Conservation (phyloP, 2,329 filamentous ascomycete genomes). For the Corinectria fuckeliana region DNA sequence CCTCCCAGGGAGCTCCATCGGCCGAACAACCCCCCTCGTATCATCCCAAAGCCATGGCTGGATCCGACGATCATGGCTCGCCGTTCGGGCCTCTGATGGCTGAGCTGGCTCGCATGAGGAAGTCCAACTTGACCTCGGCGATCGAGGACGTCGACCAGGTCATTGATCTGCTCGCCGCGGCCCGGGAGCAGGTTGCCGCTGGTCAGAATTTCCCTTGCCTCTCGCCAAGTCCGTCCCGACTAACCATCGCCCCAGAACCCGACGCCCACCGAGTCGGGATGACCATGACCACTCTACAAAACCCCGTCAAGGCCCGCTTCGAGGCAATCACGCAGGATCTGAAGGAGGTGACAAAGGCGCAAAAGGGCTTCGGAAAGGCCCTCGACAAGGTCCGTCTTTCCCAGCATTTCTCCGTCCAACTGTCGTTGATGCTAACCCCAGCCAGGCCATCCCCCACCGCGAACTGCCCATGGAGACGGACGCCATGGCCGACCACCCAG, state of each 20-base stretch:
- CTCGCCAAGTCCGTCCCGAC: background rate
- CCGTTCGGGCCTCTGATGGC: conserved; percentile 67
- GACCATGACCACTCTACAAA: conserved; percentile 83
- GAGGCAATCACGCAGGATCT: conserved; percentile 81
- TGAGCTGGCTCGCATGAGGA: conserved; percentile 76
- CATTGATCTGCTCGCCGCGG: conserved; percentile 76
- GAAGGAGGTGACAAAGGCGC: conserved; percentile 81
- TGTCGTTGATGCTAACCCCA: conserved; percentile 25
- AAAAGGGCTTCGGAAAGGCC: conserved; percentile 84
- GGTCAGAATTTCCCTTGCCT: conserved; percentile 52
- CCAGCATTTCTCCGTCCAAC: background rate
- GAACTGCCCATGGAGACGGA: conserved; percentile 81
- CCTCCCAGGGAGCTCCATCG: background rate
- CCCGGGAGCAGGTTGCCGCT: conserved; percentile 74
- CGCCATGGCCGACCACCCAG: conserved; percentile 75
- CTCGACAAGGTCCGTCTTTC: conserved; percentile 72
- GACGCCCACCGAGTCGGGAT: conserved; percentile 68
- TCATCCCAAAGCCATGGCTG: conserved; percentile 40
- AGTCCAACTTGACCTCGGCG: conserved; percentile 70
- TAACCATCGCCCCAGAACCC: conserved; percentile 37
- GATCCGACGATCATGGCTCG: conserved; percentile 47
- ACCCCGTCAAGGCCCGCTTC: conserved; percentile 80
- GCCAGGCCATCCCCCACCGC: conserved; percentile 53
- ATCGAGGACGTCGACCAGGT: conserved; percentile 83
- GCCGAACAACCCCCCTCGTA: background rate